Base-by-base conservation (phyloP, 2,329 filamentous ascomycete species). In the Aplosporella prunicola region DNA sequence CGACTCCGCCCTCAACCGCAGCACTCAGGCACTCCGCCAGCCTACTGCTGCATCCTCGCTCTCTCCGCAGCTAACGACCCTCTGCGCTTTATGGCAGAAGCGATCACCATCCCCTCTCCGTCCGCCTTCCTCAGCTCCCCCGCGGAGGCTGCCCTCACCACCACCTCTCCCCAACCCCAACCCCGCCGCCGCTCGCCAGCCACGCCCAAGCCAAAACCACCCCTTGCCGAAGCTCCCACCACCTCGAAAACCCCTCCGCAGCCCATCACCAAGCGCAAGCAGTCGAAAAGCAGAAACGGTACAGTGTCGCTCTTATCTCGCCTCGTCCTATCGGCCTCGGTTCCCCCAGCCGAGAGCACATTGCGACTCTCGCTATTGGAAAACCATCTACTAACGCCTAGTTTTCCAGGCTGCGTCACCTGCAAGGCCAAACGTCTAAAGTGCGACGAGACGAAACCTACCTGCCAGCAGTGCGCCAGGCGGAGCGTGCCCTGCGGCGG, bases 241-340 rank as follows among this genome's bases (percentile, higher is more conserved):
- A 13, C n/a, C 14, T 5, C 35, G 20, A 14, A 27, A 7, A 34
- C 9, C 4, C 47, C 13, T 42, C 47, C 9, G 16, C 58, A 54
- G 35, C 60, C 54, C 20, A 55, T 67, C 38, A 60, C 60, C 28
- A 83, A 80, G 52, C 74, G 76, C 20, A 84, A 82, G 53, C 79
- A 82, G 60, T 80, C 78, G 43, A 84, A 84, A 59, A 82, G 78
- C 61, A 76, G 80, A 48, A 82, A 83, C 65, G 80, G 79, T 82
- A 74, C 36, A 30, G 32, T 17, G 15, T 20, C 32, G 29, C 31
- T 33, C 43, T 48, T 46, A 47, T 47, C 44, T n/a, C 16, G 20
- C 9, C 13, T 35, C 20, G 31, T 14, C 32, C 22, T 18, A 32
- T 32, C 18, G 11, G 15, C 9, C 5, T 15, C 23, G 10, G 13